Conservation (phyloP, 2,329 filamentous ascomycete species). For the Diplodia scrobiculata region DNA sequence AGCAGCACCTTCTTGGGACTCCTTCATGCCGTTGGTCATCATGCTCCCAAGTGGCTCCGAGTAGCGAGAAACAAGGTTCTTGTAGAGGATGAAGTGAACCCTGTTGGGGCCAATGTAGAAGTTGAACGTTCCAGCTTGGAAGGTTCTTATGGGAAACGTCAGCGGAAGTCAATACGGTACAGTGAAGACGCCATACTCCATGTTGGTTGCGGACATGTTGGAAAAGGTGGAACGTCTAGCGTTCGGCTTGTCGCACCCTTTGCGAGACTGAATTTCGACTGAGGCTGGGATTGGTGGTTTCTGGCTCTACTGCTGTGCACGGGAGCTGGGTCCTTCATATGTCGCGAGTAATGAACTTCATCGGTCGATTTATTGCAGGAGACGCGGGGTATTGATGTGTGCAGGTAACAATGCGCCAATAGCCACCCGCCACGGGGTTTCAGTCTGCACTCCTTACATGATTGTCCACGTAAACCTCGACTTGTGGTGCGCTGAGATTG, state of each 20-base stretch:
- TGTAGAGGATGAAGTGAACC: constrained; percentile 1
- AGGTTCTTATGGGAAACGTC: neutral
- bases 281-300: too few relatives aligned
- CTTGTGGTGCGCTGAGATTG: too few relatives aligned
- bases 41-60: constrained; percentile 1
- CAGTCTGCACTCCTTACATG: neutral
- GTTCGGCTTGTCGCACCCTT: too few relatives aligned
- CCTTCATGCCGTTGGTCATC: constrained; percentile 20
- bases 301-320: too few relatives aligned
- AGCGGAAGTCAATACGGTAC: neutral
- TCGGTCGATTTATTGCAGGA: neutral
- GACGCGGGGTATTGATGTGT: neutral
- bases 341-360: neutral
- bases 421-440: neutral
- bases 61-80: constrained; percentile 4
- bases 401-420: neutral
- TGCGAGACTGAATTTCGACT: neutral
- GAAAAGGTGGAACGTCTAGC: neutral
- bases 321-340: neutral
- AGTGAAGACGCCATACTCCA: neutral
- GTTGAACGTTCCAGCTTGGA: constrained; percentile 2
- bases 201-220: neutral
- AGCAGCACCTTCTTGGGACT: neutral
- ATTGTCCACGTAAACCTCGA: too few relatives aligned
- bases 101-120: constrained; percentile 7